A percentile compares a stretch with the other conserved stretches of the same genome.
phyloP scores from a whole-genome alignment of 192 early-diverging fungal genomes.

The Geranomyces variabilis region DNA sequence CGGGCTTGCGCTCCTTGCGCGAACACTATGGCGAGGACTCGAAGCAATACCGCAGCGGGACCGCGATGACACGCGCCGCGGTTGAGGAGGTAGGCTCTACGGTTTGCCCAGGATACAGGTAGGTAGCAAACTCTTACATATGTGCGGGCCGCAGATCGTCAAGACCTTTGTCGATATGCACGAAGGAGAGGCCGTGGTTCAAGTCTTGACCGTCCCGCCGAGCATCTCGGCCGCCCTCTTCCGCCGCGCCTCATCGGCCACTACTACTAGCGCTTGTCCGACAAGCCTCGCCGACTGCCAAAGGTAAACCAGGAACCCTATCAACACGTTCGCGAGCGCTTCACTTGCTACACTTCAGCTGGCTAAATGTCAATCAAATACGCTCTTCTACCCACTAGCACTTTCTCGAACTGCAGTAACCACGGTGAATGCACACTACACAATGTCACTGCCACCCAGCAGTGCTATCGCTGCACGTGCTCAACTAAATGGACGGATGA shows the following conservation, averaged over 20 bases:
- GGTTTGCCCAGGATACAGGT: too few species aligned
- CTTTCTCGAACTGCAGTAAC: conserved; percentile 36
- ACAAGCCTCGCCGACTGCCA: background rate
- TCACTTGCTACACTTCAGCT: too few species aligned
- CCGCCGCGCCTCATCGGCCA: conserved; percentile 7
- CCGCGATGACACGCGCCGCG: background rate
- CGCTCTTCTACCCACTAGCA: too few species aligned
- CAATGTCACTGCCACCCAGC: background rate
- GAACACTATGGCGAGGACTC: conserved; percentile 5
- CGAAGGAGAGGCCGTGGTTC: background rate
- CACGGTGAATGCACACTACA: conserved; percentile 34
- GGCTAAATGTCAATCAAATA: too few species aligned
- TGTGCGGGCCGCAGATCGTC: background rate
- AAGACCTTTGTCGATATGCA: conserved; percentile 10
- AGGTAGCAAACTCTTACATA: too few species aligned
- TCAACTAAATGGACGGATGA: conserved; percentile 33
- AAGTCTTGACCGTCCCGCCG: conserved; percentile 11
- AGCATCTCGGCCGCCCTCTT: background rate
- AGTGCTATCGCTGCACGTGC: conserved; percentile 39
- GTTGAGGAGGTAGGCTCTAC: conserved; percentile 10
- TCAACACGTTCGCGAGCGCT: too few species aligned
- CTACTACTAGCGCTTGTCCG: background rate
- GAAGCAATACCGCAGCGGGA: conserved; percentile 1
- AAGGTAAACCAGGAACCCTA: background rate
- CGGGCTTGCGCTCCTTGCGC: background rate